phyloP scores from a whole-genome alignment of 768 basidiomycete genomes.

The Coprinellus micaceus region DNA sequence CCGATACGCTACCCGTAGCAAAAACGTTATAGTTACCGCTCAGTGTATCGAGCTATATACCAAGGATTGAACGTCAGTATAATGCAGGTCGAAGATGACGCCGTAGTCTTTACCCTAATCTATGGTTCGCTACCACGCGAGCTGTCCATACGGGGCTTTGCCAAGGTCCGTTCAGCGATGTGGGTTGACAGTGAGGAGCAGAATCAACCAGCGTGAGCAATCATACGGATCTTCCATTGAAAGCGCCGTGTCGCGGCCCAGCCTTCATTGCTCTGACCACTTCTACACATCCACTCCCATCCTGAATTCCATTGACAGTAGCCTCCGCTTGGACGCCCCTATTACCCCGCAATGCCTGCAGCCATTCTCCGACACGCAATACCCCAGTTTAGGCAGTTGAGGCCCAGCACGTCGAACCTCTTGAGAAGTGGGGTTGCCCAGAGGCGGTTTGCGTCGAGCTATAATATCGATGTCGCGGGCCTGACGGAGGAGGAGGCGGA shows the following conservation, averaged over 20 bases:
- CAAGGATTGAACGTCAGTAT: too few species aligned
- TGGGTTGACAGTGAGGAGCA: slow-evolving; percentile 5
- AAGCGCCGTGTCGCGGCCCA: too few species aligned
- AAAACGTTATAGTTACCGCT: too few species aligned
- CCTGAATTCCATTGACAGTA: too few species aligned
- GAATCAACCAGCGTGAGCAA: background rate
- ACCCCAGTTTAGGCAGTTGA: slow-evolving; percentile 5
- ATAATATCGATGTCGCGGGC: slow-evolving; percentile 71
- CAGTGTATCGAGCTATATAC: too few species aligned
- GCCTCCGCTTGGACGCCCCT: too few species aligned
- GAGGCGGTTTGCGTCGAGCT: slow-evolving; percentile 50
- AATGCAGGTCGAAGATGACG: too few species aligned
- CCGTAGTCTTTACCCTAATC: background rate
- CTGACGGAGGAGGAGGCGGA: slow-evolving; percentile 78
- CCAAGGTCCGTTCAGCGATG: slow-evolving; percentile 5
- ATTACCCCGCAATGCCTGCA: background rate
- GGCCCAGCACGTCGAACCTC: background rate
- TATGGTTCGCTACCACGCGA: background rate
- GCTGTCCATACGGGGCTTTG: background rate
- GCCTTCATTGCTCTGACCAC: too few species aligned
- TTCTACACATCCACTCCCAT: background rate
- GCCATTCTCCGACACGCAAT: slow-evolving; percentile 7
- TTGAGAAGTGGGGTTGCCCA: slow-evolving; percentile 6
- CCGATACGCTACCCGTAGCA: too few species aligned
- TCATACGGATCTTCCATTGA: slow-evolving; percentile 1